Conservation (phyloP, 148 eudicot species). For the Dysphania ambrosioides region DNA sequence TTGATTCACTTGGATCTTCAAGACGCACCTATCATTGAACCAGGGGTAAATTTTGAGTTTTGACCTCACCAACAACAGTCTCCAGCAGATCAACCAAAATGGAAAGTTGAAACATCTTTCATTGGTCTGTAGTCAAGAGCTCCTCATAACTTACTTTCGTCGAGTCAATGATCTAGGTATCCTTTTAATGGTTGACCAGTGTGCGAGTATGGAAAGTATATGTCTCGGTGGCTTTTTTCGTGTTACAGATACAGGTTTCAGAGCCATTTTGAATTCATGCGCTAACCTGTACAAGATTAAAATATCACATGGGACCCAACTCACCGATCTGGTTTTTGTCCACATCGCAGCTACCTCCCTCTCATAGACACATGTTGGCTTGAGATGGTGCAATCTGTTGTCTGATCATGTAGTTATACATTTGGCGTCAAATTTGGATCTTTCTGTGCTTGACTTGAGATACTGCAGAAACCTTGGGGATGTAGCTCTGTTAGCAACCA, state of each 20-base stretch:
- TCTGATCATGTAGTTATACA: slow-evolving; percentile 63
- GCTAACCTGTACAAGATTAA: slow-evolving; percentile 62
- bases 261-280: slow-evolving; percentile 82
- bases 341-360: slow-evolving; percentile 89
- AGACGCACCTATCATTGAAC: slow-evolving; percentile 91
- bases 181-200: slow-evolving; percentile 86
- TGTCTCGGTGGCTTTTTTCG: slow-evolving; percentile 93
- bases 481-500: slow-evolving; percentile 65
- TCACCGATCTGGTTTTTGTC: slow-evolving; percentile 84
- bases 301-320: slow-evolving; percentile 68
- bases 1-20: slow-evolving; percentile 87
- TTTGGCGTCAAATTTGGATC: slow-evolving; percentile 62
- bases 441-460: slow-evolving; percentile 71
- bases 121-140: slow-evolving; percentile 82
- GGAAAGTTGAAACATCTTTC: slow-evolving; percentile 88
- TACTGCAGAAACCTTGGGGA: slow-evolving; percentile 90
- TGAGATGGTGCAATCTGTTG: slow-evolving; percentile 88
- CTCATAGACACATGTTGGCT: slow-evolving; percentile 68
- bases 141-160: slow-evolving; percentile 58
- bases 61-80: slow-evolving; percentile 85
- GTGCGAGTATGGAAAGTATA: slow-evolving; percentile 81
- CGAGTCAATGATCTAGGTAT: slow-evolving; percentile 90
- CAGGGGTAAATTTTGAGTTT: slow-evolving; percentile 58
- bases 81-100: slow-evolving; percentile 72
- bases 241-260: slow-evolving; percentile 84